phyloP scores from a whole-genome alignment of 768 basidiomycete genomes.

The Tephrocybe sp. region DNA sequence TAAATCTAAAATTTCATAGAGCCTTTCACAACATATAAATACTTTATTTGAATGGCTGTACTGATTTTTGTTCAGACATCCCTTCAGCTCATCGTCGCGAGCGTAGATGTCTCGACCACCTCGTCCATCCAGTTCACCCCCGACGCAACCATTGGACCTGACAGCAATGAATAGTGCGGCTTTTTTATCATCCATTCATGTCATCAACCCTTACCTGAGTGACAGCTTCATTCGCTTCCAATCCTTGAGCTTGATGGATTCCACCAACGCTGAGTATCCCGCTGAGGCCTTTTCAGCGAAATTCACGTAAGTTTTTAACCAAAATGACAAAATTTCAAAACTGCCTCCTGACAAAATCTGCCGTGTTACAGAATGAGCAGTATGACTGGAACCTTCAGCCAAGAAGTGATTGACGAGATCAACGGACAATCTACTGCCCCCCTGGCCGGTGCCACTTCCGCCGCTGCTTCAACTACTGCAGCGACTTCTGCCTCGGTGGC shows the following conservation, averaged over 20 bases:
- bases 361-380: slow-evolving; percentile 47
- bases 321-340: background rate
- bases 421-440: slow-evolving; percentile 60
- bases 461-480: slow-evolving; percentile 23
- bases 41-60: background rate
- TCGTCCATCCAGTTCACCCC: slow-evolving; percentile 52
- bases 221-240: slow-evolving; percentile 78
- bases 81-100: slow-evolving; percentile 50
- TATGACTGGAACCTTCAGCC: slow-evolving; percentile 74
- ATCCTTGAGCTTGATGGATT: slow-evolving; percentile 54
- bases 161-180: slow-evolving; percentile 58
- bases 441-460: slow-evolving; percentile 39
- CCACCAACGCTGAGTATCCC: slow-evolving; percentile 50
- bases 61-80: slow-evolving; percentile 37
- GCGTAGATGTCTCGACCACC: slow-evolving; percentile 52
- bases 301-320: slow-evolving; percentile 56
- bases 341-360: background rate
- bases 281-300: slow-evolving; percentile 76
- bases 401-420: slow-evolving; percentile 55
- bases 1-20: no score
- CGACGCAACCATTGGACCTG: slow-evolving; percentile 51
- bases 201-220: background rate
- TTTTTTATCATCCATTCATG: background rate
- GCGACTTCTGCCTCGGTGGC: slow-evolving; percentile 20
- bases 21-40: background rate